These are phyloP conservation scores for Aeschynomene evenia DNA, from an alignment of 306 rosid species.

Conservation along the genomic window DNA sequence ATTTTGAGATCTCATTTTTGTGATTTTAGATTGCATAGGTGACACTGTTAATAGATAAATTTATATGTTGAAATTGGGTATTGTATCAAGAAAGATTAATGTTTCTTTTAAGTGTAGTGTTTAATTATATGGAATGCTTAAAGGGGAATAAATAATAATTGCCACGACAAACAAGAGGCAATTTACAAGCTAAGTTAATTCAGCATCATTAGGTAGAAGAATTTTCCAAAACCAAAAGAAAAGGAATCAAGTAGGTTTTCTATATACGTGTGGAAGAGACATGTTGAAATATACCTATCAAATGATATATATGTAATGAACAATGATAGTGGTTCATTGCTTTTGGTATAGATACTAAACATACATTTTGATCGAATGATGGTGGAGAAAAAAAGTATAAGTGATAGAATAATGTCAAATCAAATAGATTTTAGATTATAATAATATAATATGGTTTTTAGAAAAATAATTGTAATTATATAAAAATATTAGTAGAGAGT, in stretches of 20 bases:
- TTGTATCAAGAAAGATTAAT: conserved; percentile 9
- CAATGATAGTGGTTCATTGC: too few relatives aligned
- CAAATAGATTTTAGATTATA: too few relatives aligned
- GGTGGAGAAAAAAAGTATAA: too few relatives aligned
- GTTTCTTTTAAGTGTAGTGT: neutral
- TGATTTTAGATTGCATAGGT: neutral
- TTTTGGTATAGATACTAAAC: too few relatives aligned
- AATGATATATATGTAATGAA: too few relatives aligned
- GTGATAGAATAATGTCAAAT: too few relatives aligned
- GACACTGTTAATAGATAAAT: neutral
- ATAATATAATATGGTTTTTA: too few relatives aligned
- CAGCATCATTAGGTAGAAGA: conserved; percentile 21
- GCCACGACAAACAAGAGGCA: conserved; percentile 22
- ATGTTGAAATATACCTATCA: neutral
- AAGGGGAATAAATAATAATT: neutral
- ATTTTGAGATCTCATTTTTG: conserved; percentile 23
- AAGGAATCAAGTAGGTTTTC: neutral
- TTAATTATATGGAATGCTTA: conserved; percentile 8
- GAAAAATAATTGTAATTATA: too few relatives aligned
- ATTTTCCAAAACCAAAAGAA: neutral
- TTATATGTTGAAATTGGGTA: conserved; percentile 19
- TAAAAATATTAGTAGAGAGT: too few relatives aligned
- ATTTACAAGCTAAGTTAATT: conserved; percentile 40
- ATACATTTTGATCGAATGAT: too few relatives aligned
- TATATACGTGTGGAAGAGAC: neutral